phyloP scores from a whole-genome alignment of 1,284 basidiomycete species.

The Naganishia cerealis region DNA sequence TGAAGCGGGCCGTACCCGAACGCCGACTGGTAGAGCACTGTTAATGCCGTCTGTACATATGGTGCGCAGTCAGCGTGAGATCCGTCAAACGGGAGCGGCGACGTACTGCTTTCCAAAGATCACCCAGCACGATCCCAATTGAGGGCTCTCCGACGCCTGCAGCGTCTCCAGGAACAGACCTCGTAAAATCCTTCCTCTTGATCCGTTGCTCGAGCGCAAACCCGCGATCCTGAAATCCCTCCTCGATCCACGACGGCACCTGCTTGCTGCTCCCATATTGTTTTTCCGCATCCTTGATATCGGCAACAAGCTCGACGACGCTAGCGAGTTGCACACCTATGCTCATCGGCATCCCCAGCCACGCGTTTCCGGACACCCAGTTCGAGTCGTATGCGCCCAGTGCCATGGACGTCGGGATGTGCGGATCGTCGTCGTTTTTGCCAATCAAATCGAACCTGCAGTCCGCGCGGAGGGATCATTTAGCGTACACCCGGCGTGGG shows the following conservation, averaged over 20 bases:
- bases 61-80: background rate
- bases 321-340: constrained; percentile 5
- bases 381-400: constrained; percentile 18
- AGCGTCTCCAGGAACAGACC: background rate
- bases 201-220: constrained; percentile 25
- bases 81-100: background rate
- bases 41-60: constrained; percentile 18
- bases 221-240: constrained; percentile 17
- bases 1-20: constrained; percentile 19
- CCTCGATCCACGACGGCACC: background rate
- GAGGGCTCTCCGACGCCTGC: background rate
- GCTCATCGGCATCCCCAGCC: constrained; percentile 20
- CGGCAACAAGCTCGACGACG: constrained; percentile 22
- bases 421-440: constrained; percentile 18
- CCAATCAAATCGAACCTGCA: constrained; percentile 22
- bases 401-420: constrained; percentile 17
- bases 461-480: background rate
- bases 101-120: constrained; percentile 28
- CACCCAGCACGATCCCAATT: constrained; percentile 18
- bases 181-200: constrained; percentile 18
- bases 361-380: constrained; percentile 21
- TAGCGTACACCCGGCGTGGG: background rate
- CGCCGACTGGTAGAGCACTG: constrained; percentile 26
- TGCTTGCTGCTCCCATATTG: background rate
- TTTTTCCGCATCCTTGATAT: constrained; percentile 26